phyloP scores from a whole-genome alignment of 129 eudicot species.

The Flaveria bidentis region DNA sequence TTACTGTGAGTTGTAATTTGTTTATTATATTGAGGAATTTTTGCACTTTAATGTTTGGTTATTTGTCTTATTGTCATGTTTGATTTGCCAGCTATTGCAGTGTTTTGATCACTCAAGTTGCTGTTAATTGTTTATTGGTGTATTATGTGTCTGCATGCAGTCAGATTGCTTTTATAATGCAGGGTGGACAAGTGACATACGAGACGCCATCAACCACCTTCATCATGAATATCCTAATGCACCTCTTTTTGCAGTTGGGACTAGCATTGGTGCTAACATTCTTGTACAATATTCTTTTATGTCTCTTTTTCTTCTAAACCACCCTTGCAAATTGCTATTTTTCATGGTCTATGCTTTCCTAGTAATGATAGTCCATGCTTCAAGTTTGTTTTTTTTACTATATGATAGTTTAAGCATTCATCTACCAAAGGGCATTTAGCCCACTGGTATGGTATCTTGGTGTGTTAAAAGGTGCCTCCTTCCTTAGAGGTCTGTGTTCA shows the following conservation, averaged over 20 bases:
- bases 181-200: slow-evolving; percentile 91
- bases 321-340: background rate
- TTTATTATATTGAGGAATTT: slow-evolving; percentile 14
- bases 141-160: slow-evolving; percentile 43
- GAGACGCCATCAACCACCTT: slow-evolving; percentile 58
- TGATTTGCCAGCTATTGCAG: background rate
- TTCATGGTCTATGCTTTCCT: background rate
- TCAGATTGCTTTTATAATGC: slow-evolving; percentile 99
- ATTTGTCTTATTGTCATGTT: slow-evolving; percentile 6
- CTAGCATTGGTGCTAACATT: slow-evolving; percentile 94
- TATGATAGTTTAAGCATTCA: background rate
- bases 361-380: background rate
- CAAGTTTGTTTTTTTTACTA: background rate
- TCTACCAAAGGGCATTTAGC: background rate
- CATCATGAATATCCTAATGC: slow-evolving; percentile 66
- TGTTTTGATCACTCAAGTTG: slow-evolving; percentile 10
- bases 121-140: slow-evolving; percentile 15
- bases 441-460: too few relatives aligned
- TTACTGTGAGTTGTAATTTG: slow-evolving; percentile 66
- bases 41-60: background rate
- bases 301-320: background rate
- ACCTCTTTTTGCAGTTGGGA: slow-evolving; percentile 78
- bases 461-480: too few relatives aligned
- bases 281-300: slow-evolving; percentile 46
- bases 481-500: too few relatives aligned